phyloP scores from a whole-genome alignment of 768 basidiomycete genomes.

The Boletus huronensis region DNA sequence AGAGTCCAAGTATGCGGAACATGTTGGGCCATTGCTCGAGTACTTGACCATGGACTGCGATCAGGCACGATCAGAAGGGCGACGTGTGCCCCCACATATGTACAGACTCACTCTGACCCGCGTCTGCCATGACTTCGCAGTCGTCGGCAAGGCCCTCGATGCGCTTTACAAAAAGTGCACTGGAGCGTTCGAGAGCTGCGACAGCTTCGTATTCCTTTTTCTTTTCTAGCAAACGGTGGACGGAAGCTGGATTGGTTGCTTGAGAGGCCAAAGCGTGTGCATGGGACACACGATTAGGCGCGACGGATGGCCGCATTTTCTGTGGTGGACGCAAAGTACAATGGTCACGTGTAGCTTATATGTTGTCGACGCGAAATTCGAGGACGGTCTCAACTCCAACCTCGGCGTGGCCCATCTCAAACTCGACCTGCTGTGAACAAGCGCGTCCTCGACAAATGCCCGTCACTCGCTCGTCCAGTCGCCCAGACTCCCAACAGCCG shows the following conservation, averaged over 20 bases:
- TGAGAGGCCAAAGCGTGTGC: conserved; percentile 35
- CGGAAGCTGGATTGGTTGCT: conserved; percentile 44
- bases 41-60: conserved; percentile 68
- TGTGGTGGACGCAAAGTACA: background rate
- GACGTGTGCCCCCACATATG: no score
- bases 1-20: conserved; percentile 71
- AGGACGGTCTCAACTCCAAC: background rate
- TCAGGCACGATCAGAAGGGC: background rate
- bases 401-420: background rate
- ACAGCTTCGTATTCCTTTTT: conserved; percentile 81
- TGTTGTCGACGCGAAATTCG: conserved; percentile 14
- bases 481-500: conserved; percentile 6
- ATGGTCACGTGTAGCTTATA: conserved; percentile 12
- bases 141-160: conserved; percentile 68
- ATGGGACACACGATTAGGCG: conserved; percentile 49
- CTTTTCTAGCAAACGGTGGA: conserved; percentile 64
- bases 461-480: conserved; percentile 29
- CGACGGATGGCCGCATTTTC: conserved; percentile 55
- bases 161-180: conserved; percentile 59
- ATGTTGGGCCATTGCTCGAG: conserved; percentile 80
- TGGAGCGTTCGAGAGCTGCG: conserved; percentile 64
- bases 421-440: background rate
- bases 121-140: conserved; percentile 74
- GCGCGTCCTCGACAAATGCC: conserved; percentile 21
- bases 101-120: conserved; percentile 54